These are phyloP conservation scores for Cercophora samala DNA, from an alignment of 495 filamentous ascomycete species.

Conservation along the genomic window DNA sequence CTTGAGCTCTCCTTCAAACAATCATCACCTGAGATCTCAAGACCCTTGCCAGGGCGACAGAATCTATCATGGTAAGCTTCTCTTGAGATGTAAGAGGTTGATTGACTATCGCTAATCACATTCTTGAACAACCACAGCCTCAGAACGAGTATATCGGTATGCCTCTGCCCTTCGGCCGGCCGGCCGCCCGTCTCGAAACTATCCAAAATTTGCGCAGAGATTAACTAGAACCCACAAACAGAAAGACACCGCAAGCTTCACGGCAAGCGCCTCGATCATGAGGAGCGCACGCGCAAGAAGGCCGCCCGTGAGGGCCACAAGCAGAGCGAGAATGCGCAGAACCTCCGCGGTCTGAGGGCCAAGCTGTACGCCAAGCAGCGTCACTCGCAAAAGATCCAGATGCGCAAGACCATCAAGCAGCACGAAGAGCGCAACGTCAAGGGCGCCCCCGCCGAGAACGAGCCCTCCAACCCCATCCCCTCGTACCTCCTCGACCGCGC, in stretches of 20 bases:
- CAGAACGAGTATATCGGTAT: conserved; percentile 88
- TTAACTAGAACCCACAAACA: conserved; percentile 10
- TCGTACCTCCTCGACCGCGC: conserved; percentile 87
- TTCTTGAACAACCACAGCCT: conserved; percentile 53
- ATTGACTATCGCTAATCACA: conserved; percentile 21
- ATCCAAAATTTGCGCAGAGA: neutral
- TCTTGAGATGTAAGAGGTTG: neutral
- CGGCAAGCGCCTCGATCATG: conserved; percentile 73
- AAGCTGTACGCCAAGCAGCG: conserved; percentile 95
- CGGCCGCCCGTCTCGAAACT: neutral
- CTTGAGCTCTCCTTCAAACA: conserved; percentile 3
- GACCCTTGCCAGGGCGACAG: conserved; percentile 33
- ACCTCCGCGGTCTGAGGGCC: conserved; percentile 82
- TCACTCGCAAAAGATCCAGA: conserved; percentile 97
- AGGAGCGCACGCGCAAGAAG: conserved; percentile 86
- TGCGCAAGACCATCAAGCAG: conserved; percentile 91
- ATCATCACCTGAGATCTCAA: conserved; percentile 10
- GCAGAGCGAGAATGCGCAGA: conserved; percentile 82
- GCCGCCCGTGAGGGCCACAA: conserved; percentile 83
- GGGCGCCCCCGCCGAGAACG: conserved; percentile 71
- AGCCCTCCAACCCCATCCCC: conserved; percentile 70
- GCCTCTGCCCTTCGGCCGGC: conserved; percentile 10
- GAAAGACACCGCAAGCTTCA: conserved; percentile 35
- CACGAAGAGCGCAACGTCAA: conserved; percentile 96
- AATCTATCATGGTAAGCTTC: conserved; percentile 35